phyloP scores from a whole-genome alignment of 2,329 filamentous ascomycete genomes.

The Fusarium vanettenii region DNA sequence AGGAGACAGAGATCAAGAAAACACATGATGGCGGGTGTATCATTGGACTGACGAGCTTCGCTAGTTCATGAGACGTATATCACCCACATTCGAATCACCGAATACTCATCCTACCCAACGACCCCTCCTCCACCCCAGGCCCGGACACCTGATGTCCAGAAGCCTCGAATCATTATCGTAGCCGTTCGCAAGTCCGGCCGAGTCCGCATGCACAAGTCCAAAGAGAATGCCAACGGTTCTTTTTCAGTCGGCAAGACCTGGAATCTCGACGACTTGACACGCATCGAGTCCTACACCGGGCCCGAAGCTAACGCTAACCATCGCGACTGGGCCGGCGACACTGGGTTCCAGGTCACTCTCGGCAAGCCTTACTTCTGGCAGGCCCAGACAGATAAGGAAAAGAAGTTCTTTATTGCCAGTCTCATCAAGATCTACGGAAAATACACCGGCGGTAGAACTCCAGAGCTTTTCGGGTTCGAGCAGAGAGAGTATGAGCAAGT shows the following conservation, averaged over 20 bases:
- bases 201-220: slow-evolving; percentile 95
- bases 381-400: slow-evolving; percentile 92
- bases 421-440: slow-evolving; percentile 96
- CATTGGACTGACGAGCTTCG: slow-evolving; percentile 12
- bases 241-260: slow-evolving; percentile 99
- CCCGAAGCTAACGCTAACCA: slow-evolving; percentile 66
- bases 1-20: neutral
- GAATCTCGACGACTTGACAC: slow-evolving; percentile 89
- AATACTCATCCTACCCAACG: slow-evolving; percentile 86
- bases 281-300: slow-evolving; percentile 84
- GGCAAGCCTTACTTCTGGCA: slow-evolving; percentile 98
- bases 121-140: slow-evolving; percentile 84
- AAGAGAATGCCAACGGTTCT: slow-evolving; percentile 92
- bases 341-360: slow-evolving; percentile 88
- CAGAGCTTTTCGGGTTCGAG: slow-evolving; percentile 86
- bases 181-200: slow-evolving; percentile 92
- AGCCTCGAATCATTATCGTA: slow-evolving; percentile 91
- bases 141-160: slow-evolving; percentile 78
- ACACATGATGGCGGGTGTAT: neutral
- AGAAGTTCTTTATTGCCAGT: slow-evolving; percentile 98
- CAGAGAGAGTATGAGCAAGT: slow-evolving; percentile 81
- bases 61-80: slow-evolving; percentile 86
- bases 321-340: slow-evolving; percentile 83
- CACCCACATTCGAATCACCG: slow-evolving; percentile 91
- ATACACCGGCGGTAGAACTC: slow-evolving; percentile 88